Conservation (phyloP, 176 grass and related monocot species). For the Canna indica region DNA sequence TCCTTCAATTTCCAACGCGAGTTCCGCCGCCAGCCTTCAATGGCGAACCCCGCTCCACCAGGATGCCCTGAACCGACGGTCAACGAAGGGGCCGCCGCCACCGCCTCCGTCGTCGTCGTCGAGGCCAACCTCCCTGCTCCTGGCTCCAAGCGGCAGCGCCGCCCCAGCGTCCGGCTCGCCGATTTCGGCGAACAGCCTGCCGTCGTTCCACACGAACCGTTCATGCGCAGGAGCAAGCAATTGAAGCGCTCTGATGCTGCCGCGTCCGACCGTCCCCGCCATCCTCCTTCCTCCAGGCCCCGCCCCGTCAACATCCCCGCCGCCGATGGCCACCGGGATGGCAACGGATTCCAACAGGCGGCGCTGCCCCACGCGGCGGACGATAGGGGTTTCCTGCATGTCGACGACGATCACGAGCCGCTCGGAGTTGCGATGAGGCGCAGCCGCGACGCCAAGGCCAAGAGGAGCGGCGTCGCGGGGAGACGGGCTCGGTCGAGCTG, state of each 20-base stretch:
- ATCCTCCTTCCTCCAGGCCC: slow-evolving; percentile 4
- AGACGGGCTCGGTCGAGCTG: slow-evolving; percentile 12
- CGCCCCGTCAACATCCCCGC: slow-evolving; percentile 17
- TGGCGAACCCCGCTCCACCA: slow-evolving; percentile 20
- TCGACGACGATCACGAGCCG: slow-evolving; percentile 4
- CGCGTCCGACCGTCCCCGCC: slow-evolving; percentile 1
- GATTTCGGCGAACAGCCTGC: slow-evolving; percentile 18
- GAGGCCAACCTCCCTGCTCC: neutral
- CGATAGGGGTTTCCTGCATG: slow-evolving; percentile 13
- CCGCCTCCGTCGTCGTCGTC: neutral
- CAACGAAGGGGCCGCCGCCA: neutral
- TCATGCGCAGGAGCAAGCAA: slow-evolving; percentile 28
- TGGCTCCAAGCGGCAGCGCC: slow-evolving; percentile 38
- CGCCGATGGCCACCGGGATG: neutral
- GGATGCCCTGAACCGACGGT: neutral
- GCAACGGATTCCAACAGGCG: slow-evolving; percentile 7
- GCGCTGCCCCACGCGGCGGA: slow-evolving; percentile 19
- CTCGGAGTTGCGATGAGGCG: neutral
- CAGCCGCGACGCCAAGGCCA: neutral
- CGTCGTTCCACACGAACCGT: slow-evolving; percentile 25
- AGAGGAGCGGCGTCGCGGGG: neutral
- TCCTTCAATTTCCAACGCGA: neutral
- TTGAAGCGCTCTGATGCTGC: neutral
- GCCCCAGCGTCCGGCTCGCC: slow-evolving; percentile 47
- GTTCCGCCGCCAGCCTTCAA: neutral